Conservation (phyloP, 2,329 filamentous ascomycete species). For the Ophiocordyceps camponoti-floridani region DNA sequence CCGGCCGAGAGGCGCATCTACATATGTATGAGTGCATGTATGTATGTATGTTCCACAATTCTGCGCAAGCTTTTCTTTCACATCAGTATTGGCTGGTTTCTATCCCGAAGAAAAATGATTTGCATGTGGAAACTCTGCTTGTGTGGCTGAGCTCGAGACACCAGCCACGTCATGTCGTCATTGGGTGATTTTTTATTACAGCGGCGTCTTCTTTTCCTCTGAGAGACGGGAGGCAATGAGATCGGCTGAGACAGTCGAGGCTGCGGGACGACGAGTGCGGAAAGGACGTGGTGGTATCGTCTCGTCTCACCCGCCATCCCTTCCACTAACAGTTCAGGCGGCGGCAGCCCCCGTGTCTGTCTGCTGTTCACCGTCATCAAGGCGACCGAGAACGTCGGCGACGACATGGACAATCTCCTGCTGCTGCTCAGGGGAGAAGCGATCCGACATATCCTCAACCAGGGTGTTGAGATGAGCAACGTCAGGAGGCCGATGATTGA, state of each 20-base stretch:
- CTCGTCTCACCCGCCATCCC: neutral
- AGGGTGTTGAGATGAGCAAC: constrained; percentile 41
- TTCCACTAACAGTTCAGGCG: too few species aligned
- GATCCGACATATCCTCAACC: constrained; percentile 45
- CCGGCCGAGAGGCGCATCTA: neutral
- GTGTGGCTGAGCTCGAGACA: constrained; percentile 1
- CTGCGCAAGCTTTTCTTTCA: too few species aligned
- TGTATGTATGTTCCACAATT: neutral
- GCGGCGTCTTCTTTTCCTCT: too few species aligned
- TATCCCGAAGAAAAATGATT: too few species aligned
- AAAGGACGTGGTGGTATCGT: neutral
- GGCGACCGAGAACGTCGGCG: constrained; percentile 36
- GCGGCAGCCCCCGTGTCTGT: too few species aligned
- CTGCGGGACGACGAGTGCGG: neutral
- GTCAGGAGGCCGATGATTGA: constrained; percentile 44
- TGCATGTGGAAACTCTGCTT: neutral
- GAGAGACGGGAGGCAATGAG: too few species aligned
- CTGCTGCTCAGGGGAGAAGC: constrained; percentile 42
- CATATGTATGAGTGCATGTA: neutral
- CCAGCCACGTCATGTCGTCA: neutral
- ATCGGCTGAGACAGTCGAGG: neutral
- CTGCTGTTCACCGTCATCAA: constrained; percentile 11
- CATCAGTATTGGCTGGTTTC: too few species aligned
- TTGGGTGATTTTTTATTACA: neutral
- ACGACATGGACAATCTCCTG: constrained; percentile 38